Evolutionary conservation across 1,284 basidiomycete genomes (phyloP), one percentile per base, ranked within the genome.

Genomic region (Xerocomus nothofagi): DNA sequence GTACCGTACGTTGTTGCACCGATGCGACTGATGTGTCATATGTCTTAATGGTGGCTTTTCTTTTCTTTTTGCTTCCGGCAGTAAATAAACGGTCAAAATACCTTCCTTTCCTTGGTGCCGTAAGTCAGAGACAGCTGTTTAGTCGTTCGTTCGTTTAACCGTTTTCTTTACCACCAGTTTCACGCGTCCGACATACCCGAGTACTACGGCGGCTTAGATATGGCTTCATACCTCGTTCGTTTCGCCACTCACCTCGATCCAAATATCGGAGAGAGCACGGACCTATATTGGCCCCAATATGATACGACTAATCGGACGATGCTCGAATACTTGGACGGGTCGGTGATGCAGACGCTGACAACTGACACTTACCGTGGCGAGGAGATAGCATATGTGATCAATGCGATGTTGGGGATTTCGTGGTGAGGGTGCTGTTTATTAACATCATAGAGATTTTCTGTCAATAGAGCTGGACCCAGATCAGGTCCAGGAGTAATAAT

Each of bases 281-380:
- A 65, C 9, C 60, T 72, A 36, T 57, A 62, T 6, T 83, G 81
- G 82, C 81, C 82, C 0, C 64, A 71, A 30, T 83, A 80, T 49
- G 68, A 41, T 2, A 17, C 70, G 1, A 43, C 49, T 0, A 61
- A 66, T n/a, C 73, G 73, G n/a, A n/a, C n/a, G 7, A 68, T 80
- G 38, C 53, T 82, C 40, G 72, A 73, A 4, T 75, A 81, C 60
- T 56, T 68, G 20, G 79, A 81, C 51, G 74, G 71, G 0, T 30
- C 69, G 6, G 52, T 69, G 24, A 60, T 66, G 3, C 62, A 72
- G 30, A 46, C 51, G 2, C 63, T 78, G 38, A 67, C 68, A 0
- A 57, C 66, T 12, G 76, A 81, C 53, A 73, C 69, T 1, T 78
- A 73, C 58, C 69, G 79, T 49, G 56, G 65, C 49, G 68, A 68